Conservation (phyloP, 371 early-diverging fungal genomes). For the Capillidium heterosporum region DNA sequence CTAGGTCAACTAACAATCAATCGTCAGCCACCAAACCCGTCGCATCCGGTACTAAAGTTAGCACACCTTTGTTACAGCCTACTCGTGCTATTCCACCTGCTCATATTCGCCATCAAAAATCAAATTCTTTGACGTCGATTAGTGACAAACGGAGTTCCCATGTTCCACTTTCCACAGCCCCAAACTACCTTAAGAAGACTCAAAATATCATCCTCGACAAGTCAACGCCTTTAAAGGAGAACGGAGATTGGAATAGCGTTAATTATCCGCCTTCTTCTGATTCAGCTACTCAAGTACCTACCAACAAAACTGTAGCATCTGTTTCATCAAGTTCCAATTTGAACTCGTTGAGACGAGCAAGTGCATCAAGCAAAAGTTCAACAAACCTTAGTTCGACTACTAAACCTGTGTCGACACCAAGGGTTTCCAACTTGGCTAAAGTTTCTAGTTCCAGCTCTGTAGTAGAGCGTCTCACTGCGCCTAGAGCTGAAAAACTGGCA, state of each 20-base stretch:
- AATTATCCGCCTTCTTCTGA: neutral
- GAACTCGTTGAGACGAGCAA: no score
- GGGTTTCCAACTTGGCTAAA: no score
- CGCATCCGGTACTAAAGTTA: neutral
- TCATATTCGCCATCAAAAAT: conserved; percentile 3
- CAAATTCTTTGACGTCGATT: neutral
- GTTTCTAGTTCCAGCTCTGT: no score
- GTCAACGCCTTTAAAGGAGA: neutral
- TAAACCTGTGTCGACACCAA: no score
- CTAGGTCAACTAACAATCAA: no score
- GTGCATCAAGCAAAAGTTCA: no score
- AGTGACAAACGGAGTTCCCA: neutral
- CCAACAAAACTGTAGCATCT: neutral
- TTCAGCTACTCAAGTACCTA: neutral
- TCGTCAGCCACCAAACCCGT: no score
- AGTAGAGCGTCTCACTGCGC: no score
- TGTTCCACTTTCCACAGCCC: neutral
- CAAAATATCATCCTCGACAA: neutral
- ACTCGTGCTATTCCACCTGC: neutral
- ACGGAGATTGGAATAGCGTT: neutral
- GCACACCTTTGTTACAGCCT: conserved; percentile 1
- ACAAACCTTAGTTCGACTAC: no score
- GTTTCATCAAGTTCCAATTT: neutral
- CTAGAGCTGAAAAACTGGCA: no score
- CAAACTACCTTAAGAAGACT: neutral